phyloP scores from a whole-genome alignment of 1,139 yeast genomes.

The Blastobotrys serpentis region DNA sequence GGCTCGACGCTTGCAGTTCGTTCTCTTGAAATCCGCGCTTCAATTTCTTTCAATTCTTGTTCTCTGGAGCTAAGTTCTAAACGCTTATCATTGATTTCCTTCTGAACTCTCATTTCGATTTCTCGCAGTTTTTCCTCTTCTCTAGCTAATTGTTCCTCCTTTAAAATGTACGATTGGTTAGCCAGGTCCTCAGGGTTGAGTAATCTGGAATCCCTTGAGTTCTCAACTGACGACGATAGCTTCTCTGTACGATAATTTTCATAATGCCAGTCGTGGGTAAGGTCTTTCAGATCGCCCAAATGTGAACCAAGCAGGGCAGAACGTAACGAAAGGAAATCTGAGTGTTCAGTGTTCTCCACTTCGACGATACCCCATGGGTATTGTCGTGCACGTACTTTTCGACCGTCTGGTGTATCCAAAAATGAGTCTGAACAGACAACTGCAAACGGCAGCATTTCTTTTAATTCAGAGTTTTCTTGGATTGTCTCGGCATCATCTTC shows the following conservation, averaged over 20 bases:
- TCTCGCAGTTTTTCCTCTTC: constrained; percentile 31
- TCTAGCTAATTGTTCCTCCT: constrained; percentile 41
- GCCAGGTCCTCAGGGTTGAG: constrained; percentile 43
- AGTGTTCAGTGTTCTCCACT: constrained; percentile 74
- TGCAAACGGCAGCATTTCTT: constrained; percentile 79
- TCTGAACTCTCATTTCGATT: constrained; percentile 65
- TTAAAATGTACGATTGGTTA: constrained; percentile 40
- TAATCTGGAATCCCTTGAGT: constrained; percentile 28
- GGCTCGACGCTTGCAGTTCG: constrained; percentile 18
- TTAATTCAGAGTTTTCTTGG: constrained; percentile 72
- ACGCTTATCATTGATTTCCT: constrained; percentile 80
- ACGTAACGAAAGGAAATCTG: constrained; percentile 75
- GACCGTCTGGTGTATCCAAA: constrained; percentile 56
- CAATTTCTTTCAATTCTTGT: constrained; percentile 80
- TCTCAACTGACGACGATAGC: constrained; percentile 45
- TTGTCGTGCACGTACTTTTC: constrained; percentile 67
- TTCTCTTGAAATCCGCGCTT: constrained; percentile 57
- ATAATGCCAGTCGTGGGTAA: constrained; percentile 85
- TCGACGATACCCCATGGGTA: constrained; percentile 93
- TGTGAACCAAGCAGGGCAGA: constrained; percentile 82
- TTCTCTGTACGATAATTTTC: constrained; percentile 91
- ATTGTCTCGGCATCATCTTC: constrained; percentile 69
- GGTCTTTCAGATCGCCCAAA: constrained; percentile 83
- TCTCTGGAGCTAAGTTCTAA: constrained; percentile 85
- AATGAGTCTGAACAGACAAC: constrained; percentile 70